Conservation (phyloP, 1,284 basidiomycete genomes). For the Pterula multifida region DNA sequence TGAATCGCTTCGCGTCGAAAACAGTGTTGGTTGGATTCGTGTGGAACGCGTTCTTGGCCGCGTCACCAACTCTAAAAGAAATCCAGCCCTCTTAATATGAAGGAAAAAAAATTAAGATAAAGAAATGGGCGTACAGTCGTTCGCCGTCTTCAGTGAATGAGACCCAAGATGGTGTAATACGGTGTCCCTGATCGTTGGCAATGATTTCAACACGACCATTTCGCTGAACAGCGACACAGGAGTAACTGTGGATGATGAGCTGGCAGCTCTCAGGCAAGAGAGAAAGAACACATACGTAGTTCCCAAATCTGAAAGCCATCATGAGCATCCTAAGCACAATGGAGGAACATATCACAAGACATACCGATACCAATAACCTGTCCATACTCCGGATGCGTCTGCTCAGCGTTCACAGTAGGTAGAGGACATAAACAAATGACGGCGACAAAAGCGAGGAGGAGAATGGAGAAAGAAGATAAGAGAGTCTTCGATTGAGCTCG, state of each 20-base stretch:
- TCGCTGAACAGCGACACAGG: slow-evolving; percentile 83
- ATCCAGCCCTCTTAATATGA: too few species aligned
- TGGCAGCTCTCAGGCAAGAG: slow-evolving; percentile 11
- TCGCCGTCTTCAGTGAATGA: slow-evolving; percentile 78
- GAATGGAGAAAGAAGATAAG: background rate
- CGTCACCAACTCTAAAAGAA: slow-evolving; percentile 58
- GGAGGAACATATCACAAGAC: slow-evolving; percentile 17
- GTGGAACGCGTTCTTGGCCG: slow-evolving; percentile 71
- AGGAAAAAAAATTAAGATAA: background rate
- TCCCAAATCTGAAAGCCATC: slow-evolving; percentile 52
- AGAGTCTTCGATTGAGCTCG: background rate
- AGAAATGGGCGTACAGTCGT: slow-evolving; percentile 51
- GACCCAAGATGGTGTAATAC: slow-evolving; percentile 95
- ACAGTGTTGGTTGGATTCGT: slow-evolving; percentile 90
- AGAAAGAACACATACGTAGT: slow-evolving; percentile 45
- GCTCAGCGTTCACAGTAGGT: slow-evolving; percentile 3
- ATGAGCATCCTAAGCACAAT: slow-evolving; percentile 11
- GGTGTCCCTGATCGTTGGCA: slow-evolving; percentile 95
- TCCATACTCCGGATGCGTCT: slow-evolving; percentile 54
- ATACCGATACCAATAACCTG: slow-evolving; percentile 92
- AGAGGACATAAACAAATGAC: background rate
- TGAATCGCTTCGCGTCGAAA: slow-evolving; percentile 96
- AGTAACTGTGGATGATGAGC: slow-evolving; percentile 36
- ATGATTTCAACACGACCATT: slow-evolving; percentile 93
- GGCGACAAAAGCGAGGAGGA: background rate